Evolutionary conservation across 2,329 filamentous ascomycete genomes (phyloP), one percentile per base, ranked within the genome.

Genomic region (Pseudocercospora fijiensis): DNA sequence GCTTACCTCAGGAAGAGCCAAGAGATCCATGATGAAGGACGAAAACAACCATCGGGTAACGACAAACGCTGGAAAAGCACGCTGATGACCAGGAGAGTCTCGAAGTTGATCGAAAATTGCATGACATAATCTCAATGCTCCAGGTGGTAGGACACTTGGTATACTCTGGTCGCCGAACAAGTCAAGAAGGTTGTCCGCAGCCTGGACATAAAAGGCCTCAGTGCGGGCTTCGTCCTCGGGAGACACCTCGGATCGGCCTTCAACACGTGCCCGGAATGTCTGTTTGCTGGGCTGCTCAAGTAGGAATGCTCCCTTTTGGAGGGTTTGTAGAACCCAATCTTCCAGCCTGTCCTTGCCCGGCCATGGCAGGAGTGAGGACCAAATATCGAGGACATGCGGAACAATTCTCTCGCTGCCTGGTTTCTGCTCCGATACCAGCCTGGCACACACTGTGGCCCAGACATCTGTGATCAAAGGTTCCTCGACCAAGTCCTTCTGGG

Each of bases 11-110:
- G 95, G 95, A 72, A 95, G 90, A 55, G 92, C 90, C 72, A 98
- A 86, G 59, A 92, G 89, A 71, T 90, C 89, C 53, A 91, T 84
- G 37, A 98, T 82, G 77, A 95, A 97, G 58, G 89, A 89, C 67
- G 92, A 90, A 76, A 98, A 96, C 66, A 97, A 88, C 88, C 94
- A 99, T 74, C 93, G 90, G 72, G 89, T 91, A 67, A 97, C 88
- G 69, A 98, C 85, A 81, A 93, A 96, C 70, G 88, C 88, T 66
- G 92, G 87, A 43, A 92, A 92, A 69, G 73, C 78, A 61, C 86
- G 87, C 69, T 90, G 88, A 66, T 90, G 87, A 68, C 86, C 86
- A 69, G 89, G 88, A 68, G 84, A 84, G 68, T 91, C 88, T 24
- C 62, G 56, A 1, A 77, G 81, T 72, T 92, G 92, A 64, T 85